Percentiles rank a stretch among this genome's conserved stretches.
Conservation (phyloP, 1,284 basidiomycete genomes). For the Ceratobasidium sp. region DNA sequence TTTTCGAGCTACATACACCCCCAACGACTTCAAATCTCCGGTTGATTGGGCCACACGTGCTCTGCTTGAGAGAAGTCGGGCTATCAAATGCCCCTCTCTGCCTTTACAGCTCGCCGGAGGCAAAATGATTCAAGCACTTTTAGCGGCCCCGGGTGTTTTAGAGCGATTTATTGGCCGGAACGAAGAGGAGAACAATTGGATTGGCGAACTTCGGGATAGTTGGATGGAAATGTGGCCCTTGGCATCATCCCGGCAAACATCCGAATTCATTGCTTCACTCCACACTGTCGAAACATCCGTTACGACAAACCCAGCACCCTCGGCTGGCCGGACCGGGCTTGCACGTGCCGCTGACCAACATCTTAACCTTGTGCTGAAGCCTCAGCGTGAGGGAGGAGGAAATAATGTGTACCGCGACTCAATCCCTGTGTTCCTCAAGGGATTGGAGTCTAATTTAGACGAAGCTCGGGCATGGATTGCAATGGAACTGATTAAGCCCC, state of each 20-base stretch:
- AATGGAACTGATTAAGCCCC: constrained; percentile 91
- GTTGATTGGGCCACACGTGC: constrained; percentile 79
- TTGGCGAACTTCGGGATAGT: constrained; percentile 68
- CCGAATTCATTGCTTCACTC: constrained; percentile 18
- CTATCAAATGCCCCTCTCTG: constrained; percentile 95
- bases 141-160: constrained; percentile 80
- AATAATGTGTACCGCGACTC: constrained; percentile 94
- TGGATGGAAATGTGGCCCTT: constrained; percentile 83
- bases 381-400: constrained; percentile 96
- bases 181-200: constrained; percentile 55
- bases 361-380: constrained; percentile 86
- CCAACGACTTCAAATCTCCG: constrained; percentile 80
- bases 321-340: constrained; percentile 42
- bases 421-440: constrained; percentile 83
- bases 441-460: constrained; percentile 63
- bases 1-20: constrained; percentile 90
- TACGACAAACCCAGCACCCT: constrained; percentile 57
- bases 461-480: constrained; percentile 90
- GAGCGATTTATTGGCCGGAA: constrained; percentile 73
- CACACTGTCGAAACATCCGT: constrained; percentile 51
- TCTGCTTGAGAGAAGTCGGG: constrained; percentile 80
- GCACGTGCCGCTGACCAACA: constrained; percentile 50
- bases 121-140: constrained; percentile 95
- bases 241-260: constrained; percentile 52
- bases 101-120: constrained; percentile 94